These are phyloP conservation scores for Martensiomyces pterosporus DNA, from an alignment of 192 early-diverging fungal species.

Conservation along the genomic window DNA sequence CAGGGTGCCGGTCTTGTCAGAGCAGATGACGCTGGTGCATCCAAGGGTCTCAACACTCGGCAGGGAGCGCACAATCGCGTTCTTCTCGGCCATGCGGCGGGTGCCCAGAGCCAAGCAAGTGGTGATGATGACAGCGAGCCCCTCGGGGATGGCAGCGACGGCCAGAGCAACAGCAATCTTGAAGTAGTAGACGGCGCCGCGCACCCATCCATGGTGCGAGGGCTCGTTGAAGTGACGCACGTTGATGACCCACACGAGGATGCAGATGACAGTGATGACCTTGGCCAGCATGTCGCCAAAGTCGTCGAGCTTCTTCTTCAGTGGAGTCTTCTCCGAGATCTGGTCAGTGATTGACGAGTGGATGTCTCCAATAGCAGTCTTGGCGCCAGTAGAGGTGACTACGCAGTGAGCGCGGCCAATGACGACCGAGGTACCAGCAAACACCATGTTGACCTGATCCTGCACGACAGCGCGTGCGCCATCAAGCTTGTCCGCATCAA, in stretches of 20 bases:
- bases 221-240: conserved; percentile 94
- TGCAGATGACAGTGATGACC: conserved; percentile 57
- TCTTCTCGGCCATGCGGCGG: conserved; percentile 92
- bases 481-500: conserved; percentile 53
- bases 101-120: conserved; percentile 97
- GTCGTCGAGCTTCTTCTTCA: conserved; percentile 93
- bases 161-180: conserved; percentile 98
- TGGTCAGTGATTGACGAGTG: conserved; percentile 81
- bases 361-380: conserved; percentile 93
- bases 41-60: conserved; percentile 95
- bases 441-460: conserved; percentile 95
- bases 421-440: conserved; percentile 94
- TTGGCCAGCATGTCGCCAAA: conserved; percentile 89
- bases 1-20: conserved; percentile 98
- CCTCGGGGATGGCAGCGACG: conserved; percentile 98
- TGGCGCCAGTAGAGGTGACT: conserved; percentile 81
- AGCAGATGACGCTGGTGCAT: conserved; percentile 96
- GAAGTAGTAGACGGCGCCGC: conserved; percentile 97
- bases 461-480: conserved; percentile 73
- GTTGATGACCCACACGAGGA: conserved; percentile 98
- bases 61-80: conserved; percentile 92
- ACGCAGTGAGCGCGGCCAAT: conserved; percentile 86
- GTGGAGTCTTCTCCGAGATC: conserved; percentile 88
- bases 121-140: conserved; percentile 96
- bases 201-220: conserved; percentile 84